Conservation (phyloP, 768 basidiomycete species). For the Agaricus sinodeliciosus region DNA sequence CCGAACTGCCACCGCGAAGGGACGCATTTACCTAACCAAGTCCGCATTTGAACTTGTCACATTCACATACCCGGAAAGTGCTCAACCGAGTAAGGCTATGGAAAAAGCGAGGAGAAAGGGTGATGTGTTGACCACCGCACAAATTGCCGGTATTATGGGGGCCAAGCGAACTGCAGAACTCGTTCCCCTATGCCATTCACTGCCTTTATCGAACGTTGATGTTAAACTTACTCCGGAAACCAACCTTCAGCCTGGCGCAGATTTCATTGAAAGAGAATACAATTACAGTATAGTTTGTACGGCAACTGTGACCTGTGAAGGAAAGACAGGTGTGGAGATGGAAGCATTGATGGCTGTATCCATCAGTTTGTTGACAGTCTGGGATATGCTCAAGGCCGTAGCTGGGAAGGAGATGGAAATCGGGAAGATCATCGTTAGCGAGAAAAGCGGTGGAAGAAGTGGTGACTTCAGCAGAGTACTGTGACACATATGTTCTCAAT, state of each 20-base stretch:
- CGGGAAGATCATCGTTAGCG: conserved; percentile 52
- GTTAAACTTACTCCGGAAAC: conserved; percentile 52
- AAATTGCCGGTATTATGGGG: conserved; percentile 84
- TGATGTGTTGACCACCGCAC: conserved; percentile 66
- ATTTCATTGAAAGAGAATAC: neutral
- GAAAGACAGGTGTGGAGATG: conserved; percentile 89
- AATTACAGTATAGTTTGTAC: conserved; percentile 52
- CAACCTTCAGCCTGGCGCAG: neutral
- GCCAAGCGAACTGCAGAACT: conserved; percentile 78
- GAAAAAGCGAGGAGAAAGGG: conserved; percentile 59
- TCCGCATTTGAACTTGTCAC: conserved; percentile 62
- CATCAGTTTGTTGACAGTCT: conserved; percentile 72
- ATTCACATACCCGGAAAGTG: conserved; percentile 24
- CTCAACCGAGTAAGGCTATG: conserved; percentile 26
- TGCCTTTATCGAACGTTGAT: conserved; percentile 63
- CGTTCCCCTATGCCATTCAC: conserved; percentile 84
- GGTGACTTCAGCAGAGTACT: conserved; percentile 48
- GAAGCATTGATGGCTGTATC: conserved; percentile 86
- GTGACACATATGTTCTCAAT: neutral
- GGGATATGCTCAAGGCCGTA: conserved; percentile 92
- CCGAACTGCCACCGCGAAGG: conserved; percentile 69
- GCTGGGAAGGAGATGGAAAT: conserved; percentile 87
- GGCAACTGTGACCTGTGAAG: conserved; percentile 68
- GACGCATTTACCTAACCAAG: conserved; percentile 61
- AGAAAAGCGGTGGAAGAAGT: conserved; percentile 70